Base-by-base conservation (phyloP, 805 yeast species). In the Priceomyces carsonii region DNA sequence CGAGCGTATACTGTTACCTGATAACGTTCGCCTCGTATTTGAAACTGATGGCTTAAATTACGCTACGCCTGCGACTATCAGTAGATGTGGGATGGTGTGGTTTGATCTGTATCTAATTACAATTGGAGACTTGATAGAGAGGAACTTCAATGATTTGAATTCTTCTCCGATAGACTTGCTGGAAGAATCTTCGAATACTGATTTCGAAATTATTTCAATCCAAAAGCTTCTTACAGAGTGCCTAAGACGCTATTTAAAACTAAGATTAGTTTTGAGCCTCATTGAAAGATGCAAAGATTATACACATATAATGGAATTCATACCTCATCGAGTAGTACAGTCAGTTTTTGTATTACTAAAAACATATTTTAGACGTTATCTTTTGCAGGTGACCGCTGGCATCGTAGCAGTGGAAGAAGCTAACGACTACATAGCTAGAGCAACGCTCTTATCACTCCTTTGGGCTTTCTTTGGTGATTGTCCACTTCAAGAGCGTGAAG, bases 1-100 rank as follows among this genome's bases (percentile, higher is more conserved):
- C 25, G 98, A 91, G 54, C 74, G 96, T 15, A 53, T 91, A 5
- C 63, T 73, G 1, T 57, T 91, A 1, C 88, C 95, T 0, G 47
- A 60, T 0, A 82, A 82, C 44, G 71, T 87, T 3, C 69, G 76
- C 15, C 53, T 91, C 8, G 47, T 89, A 0, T 89, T 91, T 61
- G 98, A 91, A 52, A 87, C 85, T 3, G 83, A 82, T 31, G 68
- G 58, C 29, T 57, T 91, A 34, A 55, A 61, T 2, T 65, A 75
- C 45, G 85, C 95, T 0, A 91, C 98, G 0, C 87, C 87, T 0
- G 98, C 98, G 0, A 91, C 98, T 0, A 75, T 91, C 16, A 86
- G 93, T 57, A 75, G 98, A 55, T 90, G 97, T 68, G 96, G 95
- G 3, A 80, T 91, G 75, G 66, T 90, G 1, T 85, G 89, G 82